Base-by-base conservation (phyloP, 345 rosid species). In the Mallotus nudiflorus region DNA sequence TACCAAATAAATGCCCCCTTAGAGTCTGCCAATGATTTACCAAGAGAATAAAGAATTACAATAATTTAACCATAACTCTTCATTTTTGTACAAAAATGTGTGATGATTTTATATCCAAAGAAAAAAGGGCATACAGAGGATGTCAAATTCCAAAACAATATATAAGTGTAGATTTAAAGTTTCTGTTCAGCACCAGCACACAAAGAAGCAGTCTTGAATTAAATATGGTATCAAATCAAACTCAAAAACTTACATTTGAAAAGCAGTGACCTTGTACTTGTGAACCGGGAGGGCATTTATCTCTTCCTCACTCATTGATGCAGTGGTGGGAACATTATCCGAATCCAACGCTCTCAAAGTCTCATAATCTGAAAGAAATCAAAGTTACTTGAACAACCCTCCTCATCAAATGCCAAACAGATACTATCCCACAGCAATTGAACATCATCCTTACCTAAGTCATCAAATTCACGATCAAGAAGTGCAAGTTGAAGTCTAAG, bases 401-500 rank as follows among this genome's bases (percentile, higher is more conserved):
- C 28, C 42, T 33, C 45, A 55, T 42, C 22, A 22, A 42, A n/a
- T 10, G 19, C 35, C 10, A 69, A 62, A 22, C n/a, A 31, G n/a
- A n/a, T n/a, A 45, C 9, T 68, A 31, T n/a, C n/a, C 29, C 66
- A 59, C 13, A 50, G 52, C 22, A 44, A 25, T 15, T 62, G 20
- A 62, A 18, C 22, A 12, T 1, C 56, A 63, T 55, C 61, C 68
- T 13, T n/a, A 71, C 76, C 80, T 31, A 71, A 46, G 24, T 76
- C 80, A 66, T 76, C 80, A 52, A 76, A 67, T 37, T 76, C 73
- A 25, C 75, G 67, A 48, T 76, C 80, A 16, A 76, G 72, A 53
- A 71, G 75, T 20, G 80, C 76, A 61, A 76, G 80, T 61, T 76
- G 80, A 56, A 76, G 80, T 27, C 80, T 71, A 19, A 71, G 76